Evolutionary conservation across 129 eudicot genomes (phyloP).

Genomic region (Cynara cardunculus): DNA sequence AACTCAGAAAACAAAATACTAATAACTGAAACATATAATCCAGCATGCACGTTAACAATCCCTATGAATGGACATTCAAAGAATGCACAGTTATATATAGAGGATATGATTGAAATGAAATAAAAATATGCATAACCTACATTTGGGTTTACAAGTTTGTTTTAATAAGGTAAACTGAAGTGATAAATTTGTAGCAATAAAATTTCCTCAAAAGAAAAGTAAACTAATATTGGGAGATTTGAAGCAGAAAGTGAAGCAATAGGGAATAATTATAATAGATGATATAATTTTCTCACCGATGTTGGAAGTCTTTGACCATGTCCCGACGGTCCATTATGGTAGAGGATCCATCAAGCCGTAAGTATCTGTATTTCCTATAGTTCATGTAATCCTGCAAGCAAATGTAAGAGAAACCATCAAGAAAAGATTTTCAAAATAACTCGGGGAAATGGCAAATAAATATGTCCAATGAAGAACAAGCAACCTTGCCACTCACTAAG

Average conservation of each 20-base stretch:
- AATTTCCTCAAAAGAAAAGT: neutral
- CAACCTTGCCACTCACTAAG: neutral
- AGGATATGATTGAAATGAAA: neutral
- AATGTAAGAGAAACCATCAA: conserved; percentile 10
- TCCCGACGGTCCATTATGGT: conserved; percentile 94
- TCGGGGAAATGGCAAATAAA: neutral
- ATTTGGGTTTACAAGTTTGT: neutral
- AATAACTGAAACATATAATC: neutral
- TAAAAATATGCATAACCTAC: neutral
- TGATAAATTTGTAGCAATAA: neutral
- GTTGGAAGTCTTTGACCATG: conserved; percentile 96
- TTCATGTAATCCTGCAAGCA: conserved; percentile 87
- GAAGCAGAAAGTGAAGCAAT: conserved; percentile 5
- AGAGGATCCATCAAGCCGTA: conserved; percentile 97
- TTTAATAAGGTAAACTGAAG: neutral
- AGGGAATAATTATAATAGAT: neutral
- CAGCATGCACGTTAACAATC: neutral
- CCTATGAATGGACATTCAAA: neutral
- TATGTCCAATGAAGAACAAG: neutral
- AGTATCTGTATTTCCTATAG: conserved; percentile 80
- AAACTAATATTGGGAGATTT: neutral
- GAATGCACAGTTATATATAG: neutral
- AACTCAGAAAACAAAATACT: neutral
- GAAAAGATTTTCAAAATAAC: neutral
- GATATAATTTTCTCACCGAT: conserved; percentile 45